Base-by-base conservation (phyloP, 768 basidiomycete genomes). In the Amanita thiersii region DNA sequence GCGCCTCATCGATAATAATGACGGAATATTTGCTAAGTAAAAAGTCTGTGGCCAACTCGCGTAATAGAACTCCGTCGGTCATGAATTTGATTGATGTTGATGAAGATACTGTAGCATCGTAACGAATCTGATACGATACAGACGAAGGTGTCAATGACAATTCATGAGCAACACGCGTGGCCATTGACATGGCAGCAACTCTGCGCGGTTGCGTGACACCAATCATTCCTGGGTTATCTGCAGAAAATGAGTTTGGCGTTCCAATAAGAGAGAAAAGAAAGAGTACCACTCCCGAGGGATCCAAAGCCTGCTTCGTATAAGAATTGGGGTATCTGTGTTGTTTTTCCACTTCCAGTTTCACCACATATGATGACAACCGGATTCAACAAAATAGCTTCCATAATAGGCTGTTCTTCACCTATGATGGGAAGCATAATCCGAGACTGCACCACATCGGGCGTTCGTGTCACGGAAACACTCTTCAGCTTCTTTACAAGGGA, bases 311-410 rank as follows among this genome's bases (percentile, higher is more conserved):
- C 89, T 59, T 99, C 96, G 47, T 84, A 97, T n/a, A 99, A 69
- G 62, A 98, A 97, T 58, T 98, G 96, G 8, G 96, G 96, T 5
- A 98, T 81, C 59, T 98, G 96, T 0, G 96, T 99, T 1, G 96
- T 98, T 65, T 98, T 99, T 34, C 96, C 96, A 55, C 89, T 93
- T 37, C 96, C 96, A 11, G 96, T 99, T 68, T 99, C 94, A 59
- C 96, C 75, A 42, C 73, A 75, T 32, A 96, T 81, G 43, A 93
- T 74, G 20, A 91, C 82, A 4, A 94, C 86, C 0, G 85, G 78
- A 57, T 98, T 80, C 25, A 96, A 65, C 40, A 89, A 60, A 33
- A 99, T 78, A 3, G 90, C 77, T 54, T 94, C 92, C 80, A 98
- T 85, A 41, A 99, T 90, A 2, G 78, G 72, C 53, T 98, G 92